Conservation (phyloP, 495 filamentous ascomycete species). For the Lasiosphaeria ovina region DNA sequence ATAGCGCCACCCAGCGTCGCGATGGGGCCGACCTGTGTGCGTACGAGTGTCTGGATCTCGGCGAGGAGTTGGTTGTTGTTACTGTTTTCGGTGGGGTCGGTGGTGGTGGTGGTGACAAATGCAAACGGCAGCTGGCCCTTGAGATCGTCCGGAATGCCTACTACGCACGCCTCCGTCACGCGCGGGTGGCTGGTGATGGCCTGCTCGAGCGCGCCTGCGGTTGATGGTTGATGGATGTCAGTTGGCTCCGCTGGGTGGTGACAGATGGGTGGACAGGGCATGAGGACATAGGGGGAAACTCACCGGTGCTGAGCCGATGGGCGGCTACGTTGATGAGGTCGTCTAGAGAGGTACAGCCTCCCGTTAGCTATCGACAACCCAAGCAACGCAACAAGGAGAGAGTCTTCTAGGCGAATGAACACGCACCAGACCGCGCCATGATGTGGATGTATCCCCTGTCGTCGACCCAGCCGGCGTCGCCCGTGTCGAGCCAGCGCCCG, state of each 20-base stretch:
- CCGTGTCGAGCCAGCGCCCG: slow-evolving; percentile 83
- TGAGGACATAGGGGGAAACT: background rate
- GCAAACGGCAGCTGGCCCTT: slow-evolving; percentile 93
- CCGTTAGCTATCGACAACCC: background rate
- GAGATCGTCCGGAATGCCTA: slow-evolving; percentile 77
- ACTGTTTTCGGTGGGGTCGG: slow-evolving; percentile 42
- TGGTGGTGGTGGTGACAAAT: slow-evolving; percentile 61
- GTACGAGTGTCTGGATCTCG: slow-evolving; percentile 64
- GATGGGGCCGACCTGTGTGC: slow-evolving; percentile 85
- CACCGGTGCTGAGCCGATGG: slow-evolving; percentile 86
- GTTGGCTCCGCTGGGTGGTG: background rate
- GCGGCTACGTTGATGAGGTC: slow-evolving; percentile 96
- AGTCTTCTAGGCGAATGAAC: background rate
- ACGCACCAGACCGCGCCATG: slow-evolving; percentile 65
- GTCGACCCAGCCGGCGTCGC: slow-evolving; percentile 86
- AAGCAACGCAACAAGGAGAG: background rate
- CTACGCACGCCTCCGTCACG: slow-evolving; percentile 78
- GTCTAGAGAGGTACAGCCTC: slow-evolving; percentile 42
- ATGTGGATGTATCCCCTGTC: slow-evolving; percentile 78
- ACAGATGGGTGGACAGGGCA: background rate
- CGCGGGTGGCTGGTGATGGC: slow-evolving; percentile 76
- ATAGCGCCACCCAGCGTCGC: slow-evolving; percentile 82
- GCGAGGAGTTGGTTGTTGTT: slow-evolving; percentile 36
- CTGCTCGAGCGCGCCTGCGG: slow-evolving; percentile 79
- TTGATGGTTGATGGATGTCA: background rate